Base-by-base conservation (phyloP, 345 rosid species). In the Salix udensis region DNA sequence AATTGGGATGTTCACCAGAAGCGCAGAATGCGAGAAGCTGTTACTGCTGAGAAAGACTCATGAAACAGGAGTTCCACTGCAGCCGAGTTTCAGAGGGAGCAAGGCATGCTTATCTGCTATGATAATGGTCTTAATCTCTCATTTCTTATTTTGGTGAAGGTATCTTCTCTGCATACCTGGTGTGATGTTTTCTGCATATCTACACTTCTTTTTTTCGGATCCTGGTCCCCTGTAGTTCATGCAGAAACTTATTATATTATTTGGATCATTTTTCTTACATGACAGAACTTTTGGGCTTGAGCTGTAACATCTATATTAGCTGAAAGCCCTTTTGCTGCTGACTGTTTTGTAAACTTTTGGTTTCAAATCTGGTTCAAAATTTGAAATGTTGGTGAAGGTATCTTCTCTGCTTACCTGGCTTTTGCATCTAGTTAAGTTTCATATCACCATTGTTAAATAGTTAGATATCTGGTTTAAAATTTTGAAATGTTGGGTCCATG, bases 1-100 rank as follows among this genome's bases (percentile, higher is more conserved):
- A 91, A 92, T 80, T 94, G 92, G 91, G 98, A 92, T 78, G 97
- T 94, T 81, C 98, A 89, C 78, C 97, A 91, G 28, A 58, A 58
- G 83, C 90, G 94, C 65, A 90, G 94, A 77, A 80, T 86, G 77
- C 85, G 85, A 74, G 91, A 90, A 79, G 86, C 87, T 79, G 68
- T 83, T 18, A 80, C 82, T 34, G 77, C 88, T 48, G 76, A 80
- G 60, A 76, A 76, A 74, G 89, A 87, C 39, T 82, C 79, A 36
- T 88, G 85, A 87, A 74, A 65, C 65, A 77, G 65, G 13, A n/a
- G 39, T 71, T 21, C 3, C 12, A 39, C 50, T 67, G 26, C 36
- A 30, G 11, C 61, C 11, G 40, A 31, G 58, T 37, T 42, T 21
- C 73, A 73, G 65, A 72, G 40, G 71, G 10, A 44, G 77, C 44